These are phyloP conservation scores for Cryptococcus jaspeensis DNA, from an alignment of 1,284 basidiomycete species.

Conservation along the genomic window DNA sequence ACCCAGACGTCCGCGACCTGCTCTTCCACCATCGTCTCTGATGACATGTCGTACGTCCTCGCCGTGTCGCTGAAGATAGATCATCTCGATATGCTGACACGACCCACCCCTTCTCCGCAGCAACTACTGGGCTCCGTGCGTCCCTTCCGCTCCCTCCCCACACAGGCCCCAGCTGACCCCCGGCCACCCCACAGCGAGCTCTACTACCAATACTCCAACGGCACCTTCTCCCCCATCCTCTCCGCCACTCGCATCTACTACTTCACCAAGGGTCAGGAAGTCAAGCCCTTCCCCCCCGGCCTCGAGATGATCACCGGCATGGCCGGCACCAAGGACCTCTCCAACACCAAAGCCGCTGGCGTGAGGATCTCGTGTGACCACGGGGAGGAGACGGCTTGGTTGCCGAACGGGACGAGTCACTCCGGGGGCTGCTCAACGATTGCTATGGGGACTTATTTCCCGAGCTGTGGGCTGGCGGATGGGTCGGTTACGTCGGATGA, in stretches of 20 bases:
- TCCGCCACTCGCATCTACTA: slow-evolving; percentile 43
- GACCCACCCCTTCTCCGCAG: too few species aligned
- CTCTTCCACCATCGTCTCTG: slow-evolving; percentile 30
- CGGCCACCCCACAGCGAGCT: slow-evolving; percentile 22
- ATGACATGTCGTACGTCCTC: slow-evolving; percentile 29
- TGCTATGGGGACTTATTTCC: slow-evolving; percentile 33
- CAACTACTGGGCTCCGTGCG: slow-evolving; percentile 46
- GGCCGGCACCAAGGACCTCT: slow-evolving; percentile 22
- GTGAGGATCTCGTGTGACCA: slow-evolving; percentile 36
- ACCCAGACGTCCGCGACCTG: slow-evolving; percentile 34
- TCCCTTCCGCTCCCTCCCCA: background rate
- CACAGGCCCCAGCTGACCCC: background rate
- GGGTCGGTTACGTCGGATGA: slow-evolving; percentile 32
- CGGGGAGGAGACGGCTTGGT: slow-evolving; percentile 15
- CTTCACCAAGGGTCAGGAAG: slow-evolving; percentile 32
- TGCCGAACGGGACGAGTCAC: slow-evolving; percentile 38
- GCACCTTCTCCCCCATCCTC: slow-evolving; percentile 32
- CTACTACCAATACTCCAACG: slow-evolving; percentile 32
- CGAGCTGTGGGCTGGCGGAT: slow-evolving; percentile 39
- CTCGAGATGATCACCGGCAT: slow-evolving; percentile 44
- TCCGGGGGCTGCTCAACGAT: slow-evolving; percentile 30
- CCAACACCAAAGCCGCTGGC: slow-evolving; percentile 18
- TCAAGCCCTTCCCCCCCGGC: slow-evolving; percentile 45
- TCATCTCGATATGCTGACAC: too few species aligned
- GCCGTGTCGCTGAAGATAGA: too few species aligned